Conservation (phyloP, 2,329 filamentous ascomycete genomes). For the Trichothecium sympodiale region DNA sequence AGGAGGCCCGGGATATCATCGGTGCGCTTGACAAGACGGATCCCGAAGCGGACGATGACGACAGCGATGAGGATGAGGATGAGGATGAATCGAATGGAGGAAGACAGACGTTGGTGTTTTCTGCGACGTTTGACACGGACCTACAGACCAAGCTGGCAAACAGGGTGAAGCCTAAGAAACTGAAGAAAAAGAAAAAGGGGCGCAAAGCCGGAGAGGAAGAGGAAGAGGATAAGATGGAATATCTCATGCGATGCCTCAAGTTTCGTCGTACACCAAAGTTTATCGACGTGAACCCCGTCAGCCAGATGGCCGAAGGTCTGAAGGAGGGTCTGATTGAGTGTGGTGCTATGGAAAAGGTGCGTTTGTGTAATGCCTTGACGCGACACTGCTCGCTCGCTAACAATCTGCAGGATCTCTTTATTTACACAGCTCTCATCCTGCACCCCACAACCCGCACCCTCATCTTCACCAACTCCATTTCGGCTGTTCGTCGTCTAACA, state of each 20-base stretch:
- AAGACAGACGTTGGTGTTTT: constrained; percentile 89
- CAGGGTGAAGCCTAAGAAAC: constrained; percentile 43
- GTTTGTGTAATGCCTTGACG: neutral
- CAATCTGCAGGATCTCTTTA: constrained; percentile 62
- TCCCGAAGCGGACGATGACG: constrained; percentile 43
- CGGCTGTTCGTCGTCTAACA: constrained; percentile 74
- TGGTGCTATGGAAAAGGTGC: constrained; percentile 83
- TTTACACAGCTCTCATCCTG: constrained; percentile 78
- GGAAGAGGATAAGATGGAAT: constrained; percentile 79
- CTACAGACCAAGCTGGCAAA: constrained; percentile 84
- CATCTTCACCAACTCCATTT: constrained; percentile 94
- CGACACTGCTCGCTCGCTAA: constrained; percentile 9
- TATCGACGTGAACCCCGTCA: constrained; percentile 80
- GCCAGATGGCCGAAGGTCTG: constrained; percentile 77
- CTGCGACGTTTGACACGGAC: constrained; percentile 86
- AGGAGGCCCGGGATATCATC: constrained; percentile 84
- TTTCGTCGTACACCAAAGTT: constrained; percentile 83
- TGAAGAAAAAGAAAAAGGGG: constrained; percentile 2
- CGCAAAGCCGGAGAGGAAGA: constrained; percentile 33
- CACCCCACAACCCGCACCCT: constrained; percentile 73
- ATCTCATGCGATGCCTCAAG: constrained; percentile 79
- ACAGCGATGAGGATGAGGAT: constrained; percentile 36
- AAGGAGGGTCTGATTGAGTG: constrained; percentile 90
- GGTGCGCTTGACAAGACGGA: constrained; percentile 65
- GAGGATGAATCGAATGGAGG: constrained; percentile 32